These are phyloP conservation scores for Sporothrix luriei DNA, from an alignment of 2,329 filamentous ascomycete species.

Conservation along the genomic window DNA sequence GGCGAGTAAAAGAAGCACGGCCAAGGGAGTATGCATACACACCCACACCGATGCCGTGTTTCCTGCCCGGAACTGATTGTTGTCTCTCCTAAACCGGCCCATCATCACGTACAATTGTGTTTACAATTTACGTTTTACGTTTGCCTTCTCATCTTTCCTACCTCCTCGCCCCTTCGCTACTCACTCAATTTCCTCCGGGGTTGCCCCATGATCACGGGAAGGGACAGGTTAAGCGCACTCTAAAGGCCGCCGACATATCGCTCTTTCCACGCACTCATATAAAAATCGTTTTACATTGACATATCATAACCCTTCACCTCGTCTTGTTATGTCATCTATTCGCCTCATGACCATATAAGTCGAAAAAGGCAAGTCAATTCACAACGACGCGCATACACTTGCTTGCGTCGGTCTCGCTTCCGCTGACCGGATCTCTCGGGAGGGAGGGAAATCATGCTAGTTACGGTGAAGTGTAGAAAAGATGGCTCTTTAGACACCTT, in stretches of 20 bases:
- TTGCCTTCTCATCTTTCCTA: background rate
- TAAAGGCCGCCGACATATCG: no score
- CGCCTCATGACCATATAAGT: background rate
- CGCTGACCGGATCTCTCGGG: conserved; percentile 8
- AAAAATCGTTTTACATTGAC: background rate
- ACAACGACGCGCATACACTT: background rate
- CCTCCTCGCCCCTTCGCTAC: no score
- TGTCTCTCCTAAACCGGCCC: no score
- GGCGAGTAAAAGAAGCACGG: background rate
- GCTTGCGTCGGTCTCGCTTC: background rate
- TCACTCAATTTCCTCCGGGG: background rate
- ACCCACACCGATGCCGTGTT: no score
- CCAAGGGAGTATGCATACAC: no score
- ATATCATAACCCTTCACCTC: background rate
- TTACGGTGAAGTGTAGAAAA: background rate
- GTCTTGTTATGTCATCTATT: background rate
- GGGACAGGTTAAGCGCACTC: background rate
- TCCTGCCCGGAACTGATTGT: no score
- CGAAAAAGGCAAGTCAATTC: background rate
- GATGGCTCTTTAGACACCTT: no score
- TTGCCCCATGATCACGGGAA: background rate
- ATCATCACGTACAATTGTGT: no score
- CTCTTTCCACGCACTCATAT: background rate
- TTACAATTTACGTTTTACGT: no score
- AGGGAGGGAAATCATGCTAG: no score